phyloP scores from a whole-genome alignment of 2,329 filamentous ascomycete genomes.

The Exophiala sideris region DNA sequence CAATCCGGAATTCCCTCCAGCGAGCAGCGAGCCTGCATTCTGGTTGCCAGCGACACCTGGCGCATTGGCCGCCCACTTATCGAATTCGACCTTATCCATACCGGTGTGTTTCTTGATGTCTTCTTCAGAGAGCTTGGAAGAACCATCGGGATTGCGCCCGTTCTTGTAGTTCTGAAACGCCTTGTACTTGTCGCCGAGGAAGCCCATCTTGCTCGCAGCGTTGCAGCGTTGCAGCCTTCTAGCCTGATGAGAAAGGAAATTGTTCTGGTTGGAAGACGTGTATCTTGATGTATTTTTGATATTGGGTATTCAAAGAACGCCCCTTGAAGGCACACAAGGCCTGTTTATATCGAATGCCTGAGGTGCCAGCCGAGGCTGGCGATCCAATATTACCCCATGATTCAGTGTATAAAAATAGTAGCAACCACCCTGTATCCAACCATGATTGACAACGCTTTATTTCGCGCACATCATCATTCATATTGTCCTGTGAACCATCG shows the following conservation, averaged over 20 bases:
- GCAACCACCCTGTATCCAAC: too few species aligned
- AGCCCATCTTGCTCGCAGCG: slow-evolving; percentile 3
- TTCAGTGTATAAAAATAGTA: too few species aligned
- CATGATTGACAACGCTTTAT: too few species aligned
- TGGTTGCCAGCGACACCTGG: slow-evolving; percentile 18
- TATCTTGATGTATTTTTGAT: too few species aligned
- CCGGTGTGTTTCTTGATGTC: slow-evolving; percentile 19
- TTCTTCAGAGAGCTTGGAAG: slow-evolving; percentile 12
- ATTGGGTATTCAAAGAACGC: too few species aligned
- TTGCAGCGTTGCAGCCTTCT: not conserved
- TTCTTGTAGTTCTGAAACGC: slow-evolving; percentile 13
- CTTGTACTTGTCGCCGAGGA: slow-evolving; percentile 16
- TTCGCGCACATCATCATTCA: too few species aligned
- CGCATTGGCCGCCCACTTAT: slow-evolving; percentile 13
- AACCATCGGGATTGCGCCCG: slow-evolving; percentile 11
- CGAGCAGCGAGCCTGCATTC: slow-evolving; percentile 10
- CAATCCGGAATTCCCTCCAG: slow-evolving; percentile 12
- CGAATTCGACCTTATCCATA: slow-evolving; percentile 8
- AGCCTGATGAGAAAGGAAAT: not conserved
- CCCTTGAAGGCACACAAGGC: too few species aligned
- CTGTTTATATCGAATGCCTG: too few species aligned
- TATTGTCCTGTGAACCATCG: too few species aligned
- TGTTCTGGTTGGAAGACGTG: too few species aligned
- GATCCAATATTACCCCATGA: too few species aligned
- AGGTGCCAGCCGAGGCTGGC: too few species aligned